Percentiles rank a stretch among this genome's conserved stretches.
phyloP scores from a whole-genome alignment of 2,329 filamentous ascomycete species.

The Penicillium glabrum region DNA sequence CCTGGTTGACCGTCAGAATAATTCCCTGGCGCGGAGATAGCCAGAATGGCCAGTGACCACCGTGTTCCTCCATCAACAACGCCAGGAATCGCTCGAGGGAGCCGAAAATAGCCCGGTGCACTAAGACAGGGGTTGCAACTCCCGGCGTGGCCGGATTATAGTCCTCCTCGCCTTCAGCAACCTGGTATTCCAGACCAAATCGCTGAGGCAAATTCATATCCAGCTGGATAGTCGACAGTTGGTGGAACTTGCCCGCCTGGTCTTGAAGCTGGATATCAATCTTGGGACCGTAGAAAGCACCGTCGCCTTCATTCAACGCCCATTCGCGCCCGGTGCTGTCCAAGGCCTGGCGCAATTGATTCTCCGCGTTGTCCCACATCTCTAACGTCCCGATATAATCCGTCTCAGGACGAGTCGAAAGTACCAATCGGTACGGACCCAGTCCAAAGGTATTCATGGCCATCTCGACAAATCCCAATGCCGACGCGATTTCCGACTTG shows the following conservation, averaged over 20 bases:
- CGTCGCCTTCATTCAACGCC: constrained; percentile 76
- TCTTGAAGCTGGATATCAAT: constrained; percentile 84
- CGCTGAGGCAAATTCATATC: constrained; percentile 86
- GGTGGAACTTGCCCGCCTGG: constrained; percentile 79
- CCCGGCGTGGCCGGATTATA: constrained; percentile 50
- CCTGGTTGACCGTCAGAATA: constrained; percentile 68
- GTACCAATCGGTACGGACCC: constrained; percentile 69
- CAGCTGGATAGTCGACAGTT: constrained; percentile 84
- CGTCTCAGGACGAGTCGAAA: constrained; percentile 75
- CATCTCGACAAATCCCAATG: constrained; percentile 71
- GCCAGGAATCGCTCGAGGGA: constrained; percentile 84
- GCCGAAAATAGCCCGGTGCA: constrained; percentile 81
- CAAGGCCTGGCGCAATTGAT: constrained; percentile 64
- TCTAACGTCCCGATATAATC: constrained; percentile 74
- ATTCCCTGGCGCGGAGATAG: constrained; percentile 76
- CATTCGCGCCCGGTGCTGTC: constrained; percentile 66
- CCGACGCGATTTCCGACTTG: constrained; percentile 69
- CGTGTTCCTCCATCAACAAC: constrained; percentile 78
- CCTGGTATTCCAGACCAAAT: constrained; percentile 74
- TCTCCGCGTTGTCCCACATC: constrained; percentile 68
- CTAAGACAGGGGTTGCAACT: constrained; percentile 70
- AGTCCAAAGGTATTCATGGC: constrained; percentile 70
- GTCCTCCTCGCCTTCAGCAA: constrained; percentile 42
- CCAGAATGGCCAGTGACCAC: constrained; percentile 84
- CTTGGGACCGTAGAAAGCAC: constrained; percentile 89